Evolutionary conservation across 2,329 filamentous ascomycete genomes (phyloP).

Genomic region (Cladosporium halotolerans): DNA sequence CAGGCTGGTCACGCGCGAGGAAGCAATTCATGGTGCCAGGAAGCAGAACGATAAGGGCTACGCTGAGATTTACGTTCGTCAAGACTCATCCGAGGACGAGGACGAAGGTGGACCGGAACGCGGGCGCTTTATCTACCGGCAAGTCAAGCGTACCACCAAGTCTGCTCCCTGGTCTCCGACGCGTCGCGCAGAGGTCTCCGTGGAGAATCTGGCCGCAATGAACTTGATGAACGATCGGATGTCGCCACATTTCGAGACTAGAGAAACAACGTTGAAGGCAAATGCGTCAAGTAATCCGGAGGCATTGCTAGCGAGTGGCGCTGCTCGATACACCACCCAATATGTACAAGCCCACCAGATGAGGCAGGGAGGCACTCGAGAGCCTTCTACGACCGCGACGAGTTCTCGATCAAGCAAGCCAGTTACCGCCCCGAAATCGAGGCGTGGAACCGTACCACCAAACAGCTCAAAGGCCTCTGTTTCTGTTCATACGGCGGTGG

Average conservation of each 20-base stretch:
- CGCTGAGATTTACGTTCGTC: neutral
- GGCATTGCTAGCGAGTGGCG: neutral
- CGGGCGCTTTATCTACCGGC: slow-evolving; percentile 8
- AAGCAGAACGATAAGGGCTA: slow-evolving; percentile 2
- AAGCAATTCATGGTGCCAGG: neutral
- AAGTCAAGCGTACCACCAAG: slow-evolving; percentile 6
- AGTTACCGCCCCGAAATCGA: neutral
- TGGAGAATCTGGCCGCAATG: slow-evolving; percentile 11
- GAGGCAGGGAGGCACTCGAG: too few species aligned
- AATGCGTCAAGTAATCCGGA: neutral
- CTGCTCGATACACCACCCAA: neutral
- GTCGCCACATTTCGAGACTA: neutral
- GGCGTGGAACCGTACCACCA: neutral
- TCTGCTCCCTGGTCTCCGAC: neutral
- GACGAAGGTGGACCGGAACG: neutral
- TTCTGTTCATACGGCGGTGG: neutral
- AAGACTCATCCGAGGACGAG: neutral
- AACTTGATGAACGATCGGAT: slow-evolving; percentile 10
- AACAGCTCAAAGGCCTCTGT: neutral
- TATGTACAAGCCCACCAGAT: too few species aligned
- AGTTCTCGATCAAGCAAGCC: neutral
- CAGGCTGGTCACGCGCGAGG: neutral
- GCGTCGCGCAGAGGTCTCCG: slow-evolving; percentile 4
- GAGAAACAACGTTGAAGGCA: neutral
- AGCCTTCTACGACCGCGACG: neutral